phyloP scores from a whole-genome alignment of 2,329 filamentous ascomycete genomes.

The Uncinocarpus reesii region DNA sequence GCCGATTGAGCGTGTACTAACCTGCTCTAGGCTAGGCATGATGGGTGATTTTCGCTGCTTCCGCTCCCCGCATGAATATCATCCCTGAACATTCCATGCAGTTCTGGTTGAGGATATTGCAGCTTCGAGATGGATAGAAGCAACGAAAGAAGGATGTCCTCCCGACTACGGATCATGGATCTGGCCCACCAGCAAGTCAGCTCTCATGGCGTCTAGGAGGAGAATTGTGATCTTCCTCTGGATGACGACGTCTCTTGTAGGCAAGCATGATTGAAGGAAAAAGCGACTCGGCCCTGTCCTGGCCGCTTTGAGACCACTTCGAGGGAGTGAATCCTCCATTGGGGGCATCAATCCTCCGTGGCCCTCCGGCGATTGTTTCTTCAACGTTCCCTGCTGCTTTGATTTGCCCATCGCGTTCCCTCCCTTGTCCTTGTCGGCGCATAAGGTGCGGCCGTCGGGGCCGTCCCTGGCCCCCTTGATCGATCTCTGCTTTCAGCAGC shows the following conservation, averaged over 20 bases:
- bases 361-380: not conserved
- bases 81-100: too few relatives aligned
- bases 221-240: not conserved
- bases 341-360: not conserved
- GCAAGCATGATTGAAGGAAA: not conserved
- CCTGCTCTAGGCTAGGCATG: not conserved
- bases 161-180: not conserved
- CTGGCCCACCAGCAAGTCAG: not conserved
- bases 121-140: constrained; percentile 1
- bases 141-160: constrained; percentile 9
- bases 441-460: too few relatives aligned
- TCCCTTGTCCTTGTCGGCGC: not conserved
- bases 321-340: not conserved
- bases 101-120: too few relatives aligned
- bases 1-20: constrained; percentile 10
- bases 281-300: not conserved
- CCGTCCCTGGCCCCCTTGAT: not conserved
- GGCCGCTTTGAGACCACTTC: not conserved
- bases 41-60: constrained; percentile 7
- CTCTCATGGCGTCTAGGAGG: too few relatives aligned
- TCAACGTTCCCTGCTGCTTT: not conserved
- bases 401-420: not conserved
- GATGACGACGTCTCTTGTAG: not conserved
- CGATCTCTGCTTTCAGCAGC: constrained; percentile 2
- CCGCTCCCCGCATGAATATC: not conserved